These are phyloP conservation scores for Cyclostephanos tholiformis DNA, from an alignment of 108 stramenopile genomes.

Conservation along the genomic window DNA sequence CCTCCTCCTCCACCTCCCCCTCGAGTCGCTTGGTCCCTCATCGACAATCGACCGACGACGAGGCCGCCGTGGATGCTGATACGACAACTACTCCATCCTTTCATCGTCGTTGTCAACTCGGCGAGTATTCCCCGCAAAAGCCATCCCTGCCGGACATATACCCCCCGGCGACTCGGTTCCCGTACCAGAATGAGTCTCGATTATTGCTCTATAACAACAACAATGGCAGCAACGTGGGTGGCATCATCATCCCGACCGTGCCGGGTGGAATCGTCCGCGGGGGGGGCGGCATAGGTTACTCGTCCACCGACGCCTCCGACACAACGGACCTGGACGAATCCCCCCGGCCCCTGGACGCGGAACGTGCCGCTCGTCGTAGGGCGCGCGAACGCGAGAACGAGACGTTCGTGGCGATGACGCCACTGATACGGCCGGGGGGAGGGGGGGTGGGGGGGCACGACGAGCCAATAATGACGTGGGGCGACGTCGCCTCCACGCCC, in stretches of 20 bases:
- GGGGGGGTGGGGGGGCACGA: constrained; percentile 28
- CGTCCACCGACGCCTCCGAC: constrained; percentile 56
- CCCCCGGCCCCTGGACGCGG: constrained; percentile 42
- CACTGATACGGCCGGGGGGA: constrained; percentile 61
- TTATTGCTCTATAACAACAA: constrained; percentile 11
- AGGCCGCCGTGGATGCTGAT: constrained; percentile 2
- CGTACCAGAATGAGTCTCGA: constrained; percentile 48
- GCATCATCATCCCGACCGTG: neutral
- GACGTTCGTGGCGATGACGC: constrained; percentile 77
- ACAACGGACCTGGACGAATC: constrained; percentile 75
- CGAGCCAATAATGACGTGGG: constrained; percentile 78
- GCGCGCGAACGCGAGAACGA: constrained; percentile 35
- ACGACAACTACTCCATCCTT: neutral
- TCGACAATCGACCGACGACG: constrained; percentile 16
- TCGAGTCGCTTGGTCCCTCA: constrained; percentile 9
- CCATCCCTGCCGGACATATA: constrained; percentile 61
- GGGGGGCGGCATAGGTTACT: neutral
- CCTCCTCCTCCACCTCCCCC: constrained; percentile 6
- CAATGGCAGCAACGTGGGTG: neutral
- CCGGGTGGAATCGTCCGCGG: neutral
- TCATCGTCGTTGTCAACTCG: constrained; percentile 37
- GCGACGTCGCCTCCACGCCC: constrained; percentile 65
- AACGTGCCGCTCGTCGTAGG: constrained; percentile 43
- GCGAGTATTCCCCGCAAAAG: constrained; percentile 68
- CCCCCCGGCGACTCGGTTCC: constrained; percentile 71